These are phyloP conservation scores for Termitomyces sp. DNA, from an alignment of 768 basidiomycete genomes.

Conservation along the genomic window DNA sequence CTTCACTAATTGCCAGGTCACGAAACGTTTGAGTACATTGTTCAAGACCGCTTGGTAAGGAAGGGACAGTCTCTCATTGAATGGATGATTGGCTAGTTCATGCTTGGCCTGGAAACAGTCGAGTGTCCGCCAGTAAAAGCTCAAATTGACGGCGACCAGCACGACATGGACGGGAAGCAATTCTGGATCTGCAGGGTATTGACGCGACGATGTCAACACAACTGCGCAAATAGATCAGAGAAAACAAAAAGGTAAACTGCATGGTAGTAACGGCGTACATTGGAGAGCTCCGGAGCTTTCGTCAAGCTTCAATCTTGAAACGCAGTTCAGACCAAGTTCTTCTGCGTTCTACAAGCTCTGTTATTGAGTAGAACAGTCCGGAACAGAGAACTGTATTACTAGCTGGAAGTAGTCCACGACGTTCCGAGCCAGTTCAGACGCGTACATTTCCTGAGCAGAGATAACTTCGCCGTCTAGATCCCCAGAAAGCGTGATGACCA, in stretches of 20 bases:
- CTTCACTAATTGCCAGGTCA: conserved; percentile 56
- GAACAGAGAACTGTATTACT: conserved; percentile 26
- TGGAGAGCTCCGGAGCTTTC: conserved; percentile 35
- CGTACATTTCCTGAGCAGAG: conserved; percentile 31
- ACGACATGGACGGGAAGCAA: conserved; percentile 31
- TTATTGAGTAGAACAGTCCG: background rate
- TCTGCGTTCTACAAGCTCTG: conserved; percentile 46
- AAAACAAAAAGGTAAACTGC: conserved; percentile 1
- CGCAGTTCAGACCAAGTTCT: conserved; percentile 50
- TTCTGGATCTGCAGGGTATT: conserved; percentile 9
- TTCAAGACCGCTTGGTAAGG: conserved; percentile 50
- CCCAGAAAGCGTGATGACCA: conserved; percentile 53
- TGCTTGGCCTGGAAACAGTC: conserved; percentile 8
- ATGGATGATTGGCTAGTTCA: conserved; percentile 35
- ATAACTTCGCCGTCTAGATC: conserved; percentile 39
- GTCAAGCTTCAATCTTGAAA: conserved; percentile 51
- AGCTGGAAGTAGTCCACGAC: conserved; percentile 44
- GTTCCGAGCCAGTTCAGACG: conserved; percentile 47
- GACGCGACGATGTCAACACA: conserved; percentile 15
- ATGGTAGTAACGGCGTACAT: conserved; percentile 25
- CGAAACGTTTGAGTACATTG: conserved; percentile 47
- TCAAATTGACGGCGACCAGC: conserved; percentile 31
- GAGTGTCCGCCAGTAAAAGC: conserved; percentile 28
- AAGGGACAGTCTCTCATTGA: conserved; percentile 49
- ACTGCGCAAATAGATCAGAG: conserved; percentile 8